Evolutionary conservation across 2,329 filamentous ascomycete genomes (phyloP), one percentile per base, ranked within the genome.

Genomic region (Colletotrichum acutatum): DNA sequence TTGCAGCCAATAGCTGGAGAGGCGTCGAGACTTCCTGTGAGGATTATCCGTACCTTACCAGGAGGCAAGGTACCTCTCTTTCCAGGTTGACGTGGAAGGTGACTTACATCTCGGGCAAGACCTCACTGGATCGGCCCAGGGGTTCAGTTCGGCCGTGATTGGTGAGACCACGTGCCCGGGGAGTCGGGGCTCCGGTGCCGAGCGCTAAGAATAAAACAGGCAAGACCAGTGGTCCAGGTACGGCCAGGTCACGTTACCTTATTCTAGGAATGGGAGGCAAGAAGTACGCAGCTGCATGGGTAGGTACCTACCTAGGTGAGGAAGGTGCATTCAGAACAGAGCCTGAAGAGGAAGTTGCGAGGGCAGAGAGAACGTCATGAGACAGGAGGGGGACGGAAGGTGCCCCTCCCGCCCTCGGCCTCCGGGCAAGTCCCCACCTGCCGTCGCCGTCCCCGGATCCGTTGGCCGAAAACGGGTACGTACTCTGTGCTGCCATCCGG

Each of bases 91-190:
- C n/a, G 32, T 11, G 32, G 37, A 7, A 6, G 14, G 14, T 42
- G 14, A 42, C 37, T 42, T 16, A 42, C 37, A 42, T 16, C 37
- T 42, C 37, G 37, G 32, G 32, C 32, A 34, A 42, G 37, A 42
- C 37, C 37, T 42, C 37, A 63, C 49, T 24, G 14, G 70, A 69
- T 72, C 59, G 28, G 30, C 53, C 2, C 69, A 72, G 65, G 68
- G 70, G 65, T 70, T 65, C 32, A 70, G 54, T 9, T 34, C 28
- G 34, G 52, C 32, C 54, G 56, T 30, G 30, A 24, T 28, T 59
- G 54, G 49, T 46, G 54, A 59, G 54, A 63, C 70, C 70, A 65
- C 70, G 66, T 61, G 54, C 22, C 60, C 56, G 34, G 46, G 46
- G 24, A 70, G 37, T 34, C 49, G 66, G 66, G 63, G 66, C 66